Evolutionary conservation across 129 eudicot species (phyloP), one percentile per base, ranked within the genome.

Genomic region (Escallonia herrerae): DNA sequence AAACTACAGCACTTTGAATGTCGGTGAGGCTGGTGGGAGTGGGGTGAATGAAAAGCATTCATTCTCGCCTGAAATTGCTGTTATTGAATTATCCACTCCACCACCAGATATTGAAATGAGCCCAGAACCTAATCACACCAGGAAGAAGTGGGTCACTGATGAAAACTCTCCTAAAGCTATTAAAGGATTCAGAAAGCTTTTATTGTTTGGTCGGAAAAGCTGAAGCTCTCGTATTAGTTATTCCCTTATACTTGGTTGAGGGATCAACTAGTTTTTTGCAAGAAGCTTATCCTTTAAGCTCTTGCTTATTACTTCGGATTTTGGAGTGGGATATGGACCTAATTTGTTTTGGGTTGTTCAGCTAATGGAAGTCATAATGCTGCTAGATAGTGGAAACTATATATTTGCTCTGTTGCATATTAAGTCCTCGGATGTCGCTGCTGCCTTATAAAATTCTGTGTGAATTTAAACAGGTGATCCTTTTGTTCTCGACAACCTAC

Each of bases 111-210:
- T 66, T 64, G 80, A 65, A 62, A 45, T 63, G 61, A 69, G 56
- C 69, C 70, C 38, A 8, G 89, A 79, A 73, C 70, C 57, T 39
- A 72, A 13, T 64, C 79, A 63, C 40, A 63, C 80, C 4, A 79
- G 88, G 78, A 90, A 78, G 82, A 90, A 86, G 59, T 86, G 97
- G 97, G 72, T 70, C 33, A 67, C 15, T 55, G 59, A 73, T 59
- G 87, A 82, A 73, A 61, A 76, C 66, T 66, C 89, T 56, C 79
- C 79, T 64, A 90, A 77, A 75, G 63, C 73, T 63, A 74, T 67
- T 3, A 86, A 79, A 73, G 90, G 91, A 52, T 79, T 90, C 79
- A 72, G 80, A 77, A 86, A 82, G 78, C 89, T 90, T 71, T 79
- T 90, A 5, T 72, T 80, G 67, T 90, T 90, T 76, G 97, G 89